Base-by-base conservation (phyloP, 306 rosid species). In the Corylus heterophylla region DNA sequence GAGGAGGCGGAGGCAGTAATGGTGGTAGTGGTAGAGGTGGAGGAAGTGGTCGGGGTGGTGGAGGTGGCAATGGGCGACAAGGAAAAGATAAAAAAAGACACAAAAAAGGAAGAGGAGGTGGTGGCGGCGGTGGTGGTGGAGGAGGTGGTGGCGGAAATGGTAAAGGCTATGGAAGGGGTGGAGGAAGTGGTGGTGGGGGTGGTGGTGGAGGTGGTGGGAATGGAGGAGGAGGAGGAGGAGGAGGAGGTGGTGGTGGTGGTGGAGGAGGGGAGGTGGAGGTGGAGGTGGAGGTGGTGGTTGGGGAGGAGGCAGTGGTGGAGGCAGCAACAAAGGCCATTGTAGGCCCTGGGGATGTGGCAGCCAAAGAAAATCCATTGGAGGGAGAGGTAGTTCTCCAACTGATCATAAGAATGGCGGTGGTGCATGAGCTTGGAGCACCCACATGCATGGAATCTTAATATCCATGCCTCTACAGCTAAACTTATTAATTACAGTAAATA, bases 91-190 rank as follows among this genome's bases (percentile, higher is more conserved):
- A 78, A 0, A 42, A 73, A 0, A 20, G 73, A 0, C 75, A 78
- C 0, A 25, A 71, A 0, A 44, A 71, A 0, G 35, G 74, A 0
- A 74, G 80, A 0, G 70, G 83, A 0, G 77, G 83, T 0, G 70
- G 86, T 0, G 74, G 83, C 0, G 67, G 81, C 0, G 81, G 83
- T 0, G 74, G 81, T 0, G 81, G 85, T 0, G 81, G 84, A 0
- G 77, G 74, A 0, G 81, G 85, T 0, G 85, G 78, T 0, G 81
- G 81, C 0, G 78, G 84, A n/a, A 59, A 62, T 42, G 75, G 85
- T 12, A 73, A 77, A 2, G 81, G 74, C 17, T 75, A 79, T 71
- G 84, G 80, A 14, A 10, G 85, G 74, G 79, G 82, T 56, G 79
- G 85, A 58, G 85, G 80, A 29, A 50, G 74, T 2, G 71, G 75